A percentile compares a stretch with the other conserved stretches of the same genome.
These are phyloP conservation scores for Ustilaginoidea virens DNA, from an alignment of 2,329 filamentous ascomycete genomes.

Conservation along the genomic window DNA sequence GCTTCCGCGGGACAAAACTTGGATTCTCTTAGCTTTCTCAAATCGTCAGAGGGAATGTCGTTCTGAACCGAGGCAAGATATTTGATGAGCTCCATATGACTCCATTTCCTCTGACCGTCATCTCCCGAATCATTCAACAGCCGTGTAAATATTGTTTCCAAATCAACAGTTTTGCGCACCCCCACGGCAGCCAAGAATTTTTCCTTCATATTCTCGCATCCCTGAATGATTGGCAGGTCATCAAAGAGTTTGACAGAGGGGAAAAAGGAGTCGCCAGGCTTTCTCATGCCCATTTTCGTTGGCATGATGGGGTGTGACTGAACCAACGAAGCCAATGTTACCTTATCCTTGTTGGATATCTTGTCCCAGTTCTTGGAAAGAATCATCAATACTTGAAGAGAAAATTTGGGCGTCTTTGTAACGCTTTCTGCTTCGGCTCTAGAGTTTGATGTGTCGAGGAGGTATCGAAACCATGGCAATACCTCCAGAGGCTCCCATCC, in stretches of 20 bases:
- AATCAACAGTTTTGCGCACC: constrained; percentile 83
- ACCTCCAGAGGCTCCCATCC: constrained; percentile 79
- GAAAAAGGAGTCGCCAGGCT: constrained; percentile 78
- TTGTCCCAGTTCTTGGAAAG: constrained; percentile 84
- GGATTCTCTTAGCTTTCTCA: constrained; percentile 61
- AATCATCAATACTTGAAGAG: constrained; percentile 60
- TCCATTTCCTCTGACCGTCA: constrained; percentile 55
- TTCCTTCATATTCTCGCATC: constrained; percentile 69
- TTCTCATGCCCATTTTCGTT: constrained; percentile 80
- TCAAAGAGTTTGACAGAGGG: constrained; percentile 89
- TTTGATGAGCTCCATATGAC: constrained; percentile 85
- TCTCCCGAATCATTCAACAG: constrained; percentile 49
- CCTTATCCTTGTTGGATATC: constrained; percentile 50
- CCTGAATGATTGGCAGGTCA: constrained; percentile 70
- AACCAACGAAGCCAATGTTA: constrained; percentile 48
- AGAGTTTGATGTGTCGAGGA: constrained; percentile 52
- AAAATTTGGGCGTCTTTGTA: constrained; percentile 56
- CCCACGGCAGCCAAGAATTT: constrained; percentile 74
- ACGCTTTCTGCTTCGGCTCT: constrained; percentile 51
- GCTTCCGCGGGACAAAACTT: constrained; percentile 70
- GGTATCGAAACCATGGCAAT: constrained; percentile 69
- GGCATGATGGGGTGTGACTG: constrained; percentile 63
- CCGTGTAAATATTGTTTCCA: constrained; percentile 84
- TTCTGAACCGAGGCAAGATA: constrained; percentile 81
- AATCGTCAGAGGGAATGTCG: constrained; percentile 74